Conservation (phyloP, 805 yeast genomes). For the Yarrowia sp. region DNA sequence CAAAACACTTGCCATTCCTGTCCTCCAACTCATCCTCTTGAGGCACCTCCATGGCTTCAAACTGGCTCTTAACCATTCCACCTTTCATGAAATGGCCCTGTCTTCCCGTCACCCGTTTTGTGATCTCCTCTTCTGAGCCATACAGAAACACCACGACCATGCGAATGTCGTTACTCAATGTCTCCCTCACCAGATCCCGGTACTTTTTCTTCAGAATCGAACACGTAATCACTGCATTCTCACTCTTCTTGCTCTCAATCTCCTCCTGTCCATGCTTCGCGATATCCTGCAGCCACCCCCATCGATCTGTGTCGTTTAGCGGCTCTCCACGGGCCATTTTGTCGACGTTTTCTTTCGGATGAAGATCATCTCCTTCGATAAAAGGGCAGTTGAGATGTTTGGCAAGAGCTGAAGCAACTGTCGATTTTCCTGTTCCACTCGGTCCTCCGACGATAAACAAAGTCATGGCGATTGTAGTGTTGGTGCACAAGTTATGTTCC, state of each 20-base stretch:
- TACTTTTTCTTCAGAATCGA: constrained; percentile 78
- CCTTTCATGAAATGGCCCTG: constrained; percentile 83
- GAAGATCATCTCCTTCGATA: constrained; percentile 83
- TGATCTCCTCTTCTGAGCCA: constrained; percentile 60
- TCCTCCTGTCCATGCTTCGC: constrained; percentile 41
- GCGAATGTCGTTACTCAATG: constrained; percentile 38
- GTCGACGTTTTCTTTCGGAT: constrained; percentile 66
- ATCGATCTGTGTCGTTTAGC: constrained; percentile 82
- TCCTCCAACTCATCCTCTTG: constrained; percentile 9
- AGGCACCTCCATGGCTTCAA: constrained; percentile 72
- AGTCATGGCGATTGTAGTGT: not conserved
- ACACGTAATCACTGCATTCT: constrained; percentile 61
- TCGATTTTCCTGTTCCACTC: constrained; percentile 92
- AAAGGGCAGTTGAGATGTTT: constrained; percentile 51
- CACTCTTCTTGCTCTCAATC: constrained; percentile 37
- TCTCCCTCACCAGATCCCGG: constrained; percentile 56
- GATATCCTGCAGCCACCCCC: constrained; percentile 77
- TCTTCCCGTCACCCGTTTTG: constrained; percentile 60
- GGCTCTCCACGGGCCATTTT: constrained; percentile 85
- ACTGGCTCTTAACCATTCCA: constrained; percentile 78
- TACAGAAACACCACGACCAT: constrained; percentile 52
- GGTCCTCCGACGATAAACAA: constrained; percentile 79
- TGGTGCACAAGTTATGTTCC: not conserved
- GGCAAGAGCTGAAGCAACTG: constrained; percentile 60
- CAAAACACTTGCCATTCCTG: not conserved